Conservation (phyloP, 805 yeast species). For the Ogataea ganodermae region DNA sequence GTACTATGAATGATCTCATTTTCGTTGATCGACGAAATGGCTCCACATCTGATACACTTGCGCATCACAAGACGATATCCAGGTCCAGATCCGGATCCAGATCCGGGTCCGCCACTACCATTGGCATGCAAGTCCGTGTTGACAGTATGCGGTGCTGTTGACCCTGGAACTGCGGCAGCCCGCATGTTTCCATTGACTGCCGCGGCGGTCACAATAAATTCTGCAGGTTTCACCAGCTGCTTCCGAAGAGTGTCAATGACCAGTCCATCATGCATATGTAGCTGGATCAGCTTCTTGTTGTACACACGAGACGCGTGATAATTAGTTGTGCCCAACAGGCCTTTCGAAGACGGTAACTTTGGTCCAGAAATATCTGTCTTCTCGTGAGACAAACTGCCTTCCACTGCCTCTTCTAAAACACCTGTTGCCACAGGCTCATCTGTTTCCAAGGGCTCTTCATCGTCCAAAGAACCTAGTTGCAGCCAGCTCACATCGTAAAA, state of each 20-base stretch:
- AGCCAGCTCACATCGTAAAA: conserved; percentile 72
- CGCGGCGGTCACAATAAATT: conserved; percentile 19
- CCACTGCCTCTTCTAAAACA: conserved; percentile 28
- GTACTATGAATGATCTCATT: conserved; percentile 26
- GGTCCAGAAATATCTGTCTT: not conserved
- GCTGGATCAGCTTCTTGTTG: conserved; percentile 22
- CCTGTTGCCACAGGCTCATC: conserved; percentile 8
- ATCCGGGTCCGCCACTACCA: not conserved
- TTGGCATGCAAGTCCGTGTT: not conserved
- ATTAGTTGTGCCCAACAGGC: conserved; percentile 27
- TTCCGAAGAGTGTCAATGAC: conserved; percentile 37
- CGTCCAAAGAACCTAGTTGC: conserved; percentile 34
- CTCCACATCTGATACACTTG: conserved; percentile 38
- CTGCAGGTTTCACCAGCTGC: conserved; percentile 31
- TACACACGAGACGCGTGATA: conserved; percentile 15
- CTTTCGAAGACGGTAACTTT: conserved; percentile 3
- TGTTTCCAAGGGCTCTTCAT: conserved; percentile 13
- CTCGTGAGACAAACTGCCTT: conserved; percentile 1
- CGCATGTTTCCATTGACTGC: not conserved
- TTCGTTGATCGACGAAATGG: conserved; percentile 39
- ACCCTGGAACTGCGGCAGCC: conserved; percentile 3
- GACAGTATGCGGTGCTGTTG: conserved; percentile 3
- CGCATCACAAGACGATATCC: conserved; percentile 26
- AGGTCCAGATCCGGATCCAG: conserved; percentile 2
- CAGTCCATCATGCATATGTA: conserved; percentile 30